Evolutionary conservation across 1,139 yeast species (phyloP).

Genomic region (Sugiyamaella novakii): DNA sequence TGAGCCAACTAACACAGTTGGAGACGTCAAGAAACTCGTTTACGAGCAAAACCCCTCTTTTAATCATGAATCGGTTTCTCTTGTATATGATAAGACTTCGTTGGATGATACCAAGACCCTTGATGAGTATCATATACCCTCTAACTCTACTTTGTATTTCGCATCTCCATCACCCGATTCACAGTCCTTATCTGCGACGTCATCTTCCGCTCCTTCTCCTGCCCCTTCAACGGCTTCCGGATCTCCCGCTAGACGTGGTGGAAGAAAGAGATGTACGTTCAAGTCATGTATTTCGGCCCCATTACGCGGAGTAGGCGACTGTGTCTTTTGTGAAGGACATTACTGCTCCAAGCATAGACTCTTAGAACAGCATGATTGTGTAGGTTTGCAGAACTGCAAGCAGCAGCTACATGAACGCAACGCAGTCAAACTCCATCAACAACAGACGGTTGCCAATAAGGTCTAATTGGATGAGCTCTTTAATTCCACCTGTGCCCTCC

Average conservation of each 20-base stretch:
- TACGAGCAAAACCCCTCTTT: constrained; percentile 29
- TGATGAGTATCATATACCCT: constrained; percentile 77
- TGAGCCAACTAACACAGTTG: constrained; percentile 36
- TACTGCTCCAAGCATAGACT: constrained; percentile 87
- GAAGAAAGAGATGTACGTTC: constrained; percentile 67
- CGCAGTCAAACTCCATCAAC: constrained; percentile 47
- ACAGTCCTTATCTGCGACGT: constrained; percentile 4
- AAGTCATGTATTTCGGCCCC: constrained; percentile 65
- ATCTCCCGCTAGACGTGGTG: constrained; percentile 48
- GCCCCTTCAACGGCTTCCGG: constrained; percentile 20
- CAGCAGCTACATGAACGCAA: constrained; percentile 70
- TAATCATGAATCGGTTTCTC: constrained; percentile 9
- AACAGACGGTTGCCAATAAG: constrained; percentile 50
- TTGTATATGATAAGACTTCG: constrained; percentile 57
- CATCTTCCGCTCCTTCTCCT: constrained; percentile 19
- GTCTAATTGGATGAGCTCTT: constrained; percentile 35
- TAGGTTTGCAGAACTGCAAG: constrained; percentile 77
- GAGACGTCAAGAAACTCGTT: constrained; percentile 39
- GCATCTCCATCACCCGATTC: constrained; percentile 32
- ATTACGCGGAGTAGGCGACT: constrained; percentile 83
- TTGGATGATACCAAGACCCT: constrained; percentile 78
- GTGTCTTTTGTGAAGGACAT: constrained; percentile 82
- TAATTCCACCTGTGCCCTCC: not conserved
- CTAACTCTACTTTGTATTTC: constrained; percentile 74
- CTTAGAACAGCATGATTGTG: constrained; percentile 81